Conservation (phyloP, 2,329 filamentous ascomycete genomes). For the Akanthomyces dipterigenus region DNA sequence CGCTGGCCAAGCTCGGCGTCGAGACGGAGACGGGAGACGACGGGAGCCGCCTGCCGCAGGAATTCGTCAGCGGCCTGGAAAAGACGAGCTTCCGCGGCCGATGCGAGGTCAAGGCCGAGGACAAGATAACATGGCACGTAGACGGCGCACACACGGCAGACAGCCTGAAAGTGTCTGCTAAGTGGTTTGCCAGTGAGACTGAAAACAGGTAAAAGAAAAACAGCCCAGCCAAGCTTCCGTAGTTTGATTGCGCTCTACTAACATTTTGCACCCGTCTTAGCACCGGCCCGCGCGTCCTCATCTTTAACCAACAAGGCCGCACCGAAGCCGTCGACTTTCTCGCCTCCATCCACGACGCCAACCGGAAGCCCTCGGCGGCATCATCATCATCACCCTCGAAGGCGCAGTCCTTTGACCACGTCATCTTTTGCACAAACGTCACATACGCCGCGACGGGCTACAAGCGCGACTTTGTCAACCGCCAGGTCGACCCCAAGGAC, state of each 20-base stretch:
- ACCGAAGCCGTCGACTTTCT: constrained; percentile 48
- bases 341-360: constrained; percentile 35
- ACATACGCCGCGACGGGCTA: constrained; percentile 45
- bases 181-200: constrained; percentile 67
- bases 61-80: constrained; percentile 68
- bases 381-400: constrained; percentile 14
- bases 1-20: constrained; percentile 38
- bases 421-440: constrained; percentile 77
- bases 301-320: constrained; percentile 81
- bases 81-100: constrained; percentile 71
- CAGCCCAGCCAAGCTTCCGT: neutral
- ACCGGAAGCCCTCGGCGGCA: constrained; percentile 17
- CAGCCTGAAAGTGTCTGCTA: constrained; percentile 72
- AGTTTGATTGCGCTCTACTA: too few relatives aligned
- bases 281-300: constrained; percentile 46
- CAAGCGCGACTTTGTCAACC: constrained; percentile 52
- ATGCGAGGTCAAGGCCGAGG: constrained; percentile 56
- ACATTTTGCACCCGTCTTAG: constrained; percentile 15
- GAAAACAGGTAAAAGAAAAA: constrained; percentile 27
- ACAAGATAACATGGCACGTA: constrained; percentile 69
- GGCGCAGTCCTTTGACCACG: constrained; percentile 55
- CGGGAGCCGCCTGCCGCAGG: constrained; percentile 42
- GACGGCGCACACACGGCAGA: constrained; percentile 92
- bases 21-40: constrained; percentile 17
- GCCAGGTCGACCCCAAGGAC: constrained; percentile 44